Conservation (phyloP, 2,329 filamentous ascomycete species). For the Knoxdaviesia capensis region DNA sequence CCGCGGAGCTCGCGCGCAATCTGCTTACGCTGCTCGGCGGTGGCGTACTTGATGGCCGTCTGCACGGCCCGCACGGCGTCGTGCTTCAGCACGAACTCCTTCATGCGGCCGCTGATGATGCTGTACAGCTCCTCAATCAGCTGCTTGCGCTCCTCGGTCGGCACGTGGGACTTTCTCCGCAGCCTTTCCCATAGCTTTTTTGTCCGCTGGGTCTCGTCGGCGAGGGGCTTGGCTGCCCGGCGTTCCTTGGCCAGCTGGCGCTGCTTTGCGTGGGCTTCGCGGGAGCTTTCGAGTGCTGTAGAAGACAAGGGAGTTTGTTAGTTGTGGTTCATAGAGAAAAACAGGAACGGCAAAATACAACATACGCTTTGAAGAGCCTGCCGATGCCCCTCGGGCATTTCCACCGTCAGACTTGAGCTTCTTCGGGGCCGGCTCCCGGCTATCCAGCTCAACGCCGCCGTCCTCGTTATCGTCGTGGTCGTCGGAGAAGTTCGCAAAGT, state of each 20-base stretch:
- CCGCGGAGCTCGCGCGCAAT: constrained; percentile 78
- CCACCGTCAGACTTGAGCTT: constrained; percentile 8
- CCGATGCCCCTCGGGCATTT: background rate
- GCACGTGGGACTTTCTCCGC: constrained; percentile 81
- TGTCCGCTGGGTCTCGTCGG: constrained; percentile 67
- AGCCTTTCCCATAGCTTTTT: constrained; percentile 97
- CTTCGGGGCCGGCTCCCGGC: constrained; percentile 12
- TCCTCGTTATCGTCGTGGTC: constrained; percentile 33
- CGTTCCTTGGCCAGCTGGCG: constrained; percentile 74
- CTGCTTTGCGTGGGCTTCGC: constrained; percentile 84
- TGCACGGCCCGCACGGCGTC: constrained; percentile 93
- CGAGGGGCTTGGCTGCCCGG: constrained; percentile 80
- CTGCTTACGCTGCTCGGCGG: constrained; percentile 59
- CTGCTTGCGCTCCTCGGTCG: constrained; percentile 68
- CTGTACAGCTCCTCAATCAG: constrained; percentile 77
- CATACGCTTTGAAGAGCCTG: constrained; percentile 3
- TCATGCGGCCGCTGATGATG: constrained; percentile 78
- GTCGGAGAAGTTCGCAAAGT: constrained; percentile 24
- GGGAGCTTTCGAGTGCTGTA: constrained; percentile 39
- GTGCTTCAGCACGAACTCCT: constrained; percentile 96
- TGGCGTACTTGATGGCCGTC: constrained; percentile 91
- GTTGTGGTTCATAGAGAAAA: background rate
- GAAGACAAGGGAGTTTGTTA: constrained; percentile 1
- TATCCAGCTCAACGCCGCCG: constrained; percentile 27
- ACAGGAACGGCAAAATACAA: background rate